These are phyloP conservation scores for Tricholoma terreum DNA, from an alignment of 768 basidiomycete genomes.

Conservation along the genomic window DNA sequence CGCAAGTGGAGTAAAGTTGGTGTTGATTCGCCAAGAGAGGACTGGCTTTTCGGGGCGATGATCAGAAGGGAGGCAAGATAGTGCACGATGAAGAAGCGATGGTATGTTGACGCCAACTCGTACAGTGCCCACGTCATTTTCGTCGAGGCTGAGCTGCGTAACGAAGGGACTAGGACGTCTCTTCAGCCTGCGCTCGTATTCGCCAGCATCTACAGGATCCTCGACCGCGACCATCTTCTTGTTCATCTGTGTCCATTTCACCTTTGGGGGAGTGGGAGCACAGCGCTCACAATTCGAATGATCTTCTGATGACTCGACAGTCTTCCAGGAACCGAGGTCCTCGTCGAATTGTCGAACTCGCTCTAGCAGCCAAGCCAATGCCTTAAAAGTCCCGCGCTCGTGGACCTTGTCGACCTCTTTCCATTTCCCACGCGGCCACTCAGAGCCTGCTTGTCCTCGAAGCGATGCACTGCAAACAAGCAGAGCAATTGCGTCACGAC, in stretches of 20 bases:
- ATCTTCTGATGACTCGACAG: constrained; percentile 41
- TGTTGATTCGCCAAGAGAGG: constrained; percentile 80
- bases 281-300: constrained; percentile 70
- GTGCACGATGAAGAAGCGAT: constrained; percentile 83
- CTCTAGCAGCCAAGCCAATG: constrained; percentile 85
- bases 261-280: constrained; percentile 72
- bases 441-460: constrained; percentile 61
- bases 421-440: constrained; percentile 80
- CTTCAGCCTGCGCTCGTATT: constrained; percentile 87
- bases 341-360: constrained; percentile 75
- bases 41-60: constrained; percentile 44
- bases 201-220: constrained; percentile 81
- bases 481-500: constrained; percentile 72
- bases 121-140: constrained; percentile 62
- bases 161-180: constrained; percentile 82
- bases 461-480: constrained; percentile 77
- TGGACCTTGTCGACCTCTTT: constrained; percentile 82
- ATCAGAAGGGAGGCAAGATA: constrained; percentile 69
- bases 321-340: constrained; percentile 66
- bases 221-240: constrained; percentile 72
- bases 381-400: constrained; percentile 76
- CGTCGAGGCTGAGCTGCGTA: constrained; percentile 71
- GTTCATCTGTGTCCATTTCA: constrained; percentile 67
- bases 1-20: constrained; percentile 67
- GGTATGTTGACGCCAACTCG: constrained; percentile 87